Evolutionary conservation across 495 filamentous ascomycete genomes (phyloP), one percentile per base, ranked within the genome.

Genomic region (Aspergillus incahuasiensis): DNA sequence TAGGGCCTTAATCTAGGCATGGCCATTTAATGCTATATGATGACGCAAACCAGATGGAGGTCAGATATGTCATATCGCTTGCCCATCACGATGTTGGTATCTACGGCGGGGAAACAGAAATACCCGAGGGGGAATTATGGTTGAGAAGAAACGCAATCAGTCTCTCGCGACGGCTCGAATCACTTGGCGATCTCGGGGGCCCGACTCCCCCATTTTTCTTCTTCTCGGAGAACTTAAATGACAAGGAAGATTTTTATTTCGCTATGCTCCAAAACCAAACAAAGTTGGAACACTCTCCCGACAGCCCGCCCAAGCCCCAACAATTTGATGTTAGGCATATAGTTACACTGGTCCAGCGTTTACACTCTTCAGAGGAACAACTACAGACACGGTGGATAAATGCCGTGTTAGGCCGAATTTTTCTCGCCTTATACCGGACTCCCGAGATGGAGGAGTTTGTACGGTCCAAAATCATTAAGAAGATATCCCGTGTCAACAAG

Each of bases 201-300:
- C 75, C 79, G 30, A 76, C 81, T 7, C 90, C 86, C 54, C 92
- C 95, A 0, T 97, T 96, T 69, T 97, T 83, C 65, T 72, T 98
- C 1, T 98, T 97, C 69, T 95, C 91, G 0, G 90, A 96, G 48
- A 95, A 95, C 58, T 86, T 88, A 62, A 95, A 90, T 0, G 89
- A 92, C 19, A 97, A 98, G 71, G 94, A 98, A 67, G 94, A 98
- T 60, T 97, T 98, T 74, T 98, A 98, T 68, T 89, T 95, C 68
- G 88, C 92, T 18, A 78, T 98, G 59, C 78, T 98, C 15, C 82
- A 87, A 56, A 94, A 91, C 57, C 90, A 95, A 64, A 84, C 90
- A 46, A 85, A 83, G 61, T 76, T 79, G 19, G 74, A 80, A 50
- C 71, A 81, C 40, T 72, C 78, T 6, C 69, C 75, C 18, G 76